Percentiles rank a stretch among this genome's conserved stretches.
Conservation (phyloP, 192 early-diverging fungal genomes). For the Coemansia sp. region DNA sequence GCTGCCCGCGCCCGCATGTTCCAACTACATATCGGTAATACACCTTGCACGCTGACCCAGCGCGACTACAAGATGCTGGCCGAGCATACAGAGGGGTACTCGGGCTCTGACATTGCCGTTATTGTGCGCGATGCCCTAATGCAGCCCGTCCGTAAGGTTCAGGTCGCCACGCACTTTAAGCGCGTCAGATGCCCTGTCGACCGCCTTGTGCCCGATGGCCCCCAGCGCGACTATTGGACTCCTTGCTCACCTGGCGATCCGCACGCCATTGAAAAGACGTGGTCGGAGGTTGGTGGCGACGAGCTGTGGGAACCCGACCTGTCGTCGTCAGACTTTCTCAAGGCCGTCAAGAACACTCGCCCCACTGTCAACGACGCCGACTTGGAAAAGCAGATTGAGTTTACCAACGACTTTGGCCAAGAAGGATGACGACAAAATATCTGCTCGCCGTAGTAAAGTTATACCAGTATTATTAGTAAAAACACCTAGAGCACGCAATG, state of each 20-base stretch:
- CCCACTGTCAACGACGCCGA: slow-evolving; percentile 85
- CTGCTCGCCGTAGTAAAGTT: background rate
- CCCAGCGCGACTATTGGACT: slow-evolving; percentile 60
- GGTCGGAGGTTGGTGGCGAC: slow-evolving; percentile 80
- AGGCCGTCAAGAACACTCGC: slow-evolving; percentile 70
- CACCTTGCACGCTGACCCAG: slow-evolving; percentile 72
- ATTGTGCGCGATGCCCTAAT: slow-evolving; percentile 95
- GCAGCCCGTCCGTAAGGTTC: slow-evolving; percentile 96
- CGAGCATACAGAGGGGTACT: slow-evolving; percentile 85
- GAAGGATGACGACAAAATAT: slow-evolving; percentile 35
- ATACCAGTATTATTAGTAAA: slow-evolving; percentile 1
- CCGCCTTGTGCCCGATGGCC: slow-evolving; percentile 9
- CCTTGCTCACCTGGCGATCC: slow-evolving; percentile 95
- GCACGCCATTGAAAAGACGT: slow-evolving; percentile 80
- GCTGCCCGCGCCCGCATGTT: slow-evolving; percentile 89
- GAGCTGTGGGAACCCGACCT: slow-evolving; percentile 92
- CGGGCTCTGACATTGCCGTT: slow-evolving; percentile 94
- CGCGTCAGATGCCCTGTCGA: slow-evolving; percentile 39
- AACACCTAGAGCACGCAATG: background rate
- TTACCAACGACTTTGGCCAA: slow-evolving; percentile 82
- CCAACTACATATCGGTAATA: slow-evolving; percentile 87
- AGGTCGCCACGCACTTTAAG: slow-evolving; percentile 90
- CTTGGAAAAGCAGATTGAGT: slow-evolving; percentile 78
- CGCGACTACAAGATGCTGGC: slow-evolving; percentile 75
- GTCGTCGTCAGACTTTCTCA: slow-evolving; percentile 78